Evolutionary conservation across 805 yeast species (phyloP), one percentile per base, ranked within the genome.

Genomic region (Zygosaccharomyces bisporus): DNA sequence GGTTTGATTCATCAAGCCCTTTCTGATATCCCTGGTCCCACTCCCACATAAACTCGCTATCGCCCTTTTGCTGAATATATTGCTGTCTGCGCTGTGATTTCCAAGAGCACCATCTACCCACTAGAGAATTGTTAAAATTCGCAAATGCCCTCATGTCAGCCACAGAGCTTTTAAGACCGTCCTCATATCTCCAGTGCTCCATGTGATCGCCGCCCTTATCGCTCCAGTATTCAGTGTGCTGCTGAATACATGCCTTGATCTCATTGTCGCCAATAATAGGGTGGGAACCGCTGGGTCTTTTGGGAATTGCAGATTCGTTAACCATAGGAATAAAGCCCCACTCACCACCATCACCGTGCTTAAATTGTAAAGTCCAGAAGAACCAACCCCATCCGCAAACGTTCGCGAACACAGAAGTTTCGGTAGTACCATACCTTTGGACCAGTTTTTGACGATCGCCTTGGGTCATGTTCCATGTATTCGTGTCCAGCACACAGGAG

Each of bases 281-380:
- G 29, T 42, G 49, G 3, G 44, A 31, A 2, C 32, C 36, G 4
- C 42, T 44, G 0, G 55, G 50, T 33, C 73, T 48, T 12, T 61
- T 44, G 4, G 79, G 76, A 18, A 80, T 62, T 6, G 80, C 76
- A 1, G 87, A 88, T 41, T 68, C 66, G 17, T 82, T 80, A 16
- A 74, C 69, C 89, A 86, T 86, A 29, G 88, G 85, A 18, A 75
- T 73, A 66, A 87, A 83, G 39, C 93, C 97, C 98, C 98, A 91
- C 67, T 88, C 97, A 12, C 98, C 98, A 34, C 97, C 97, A 58
- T 82, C 83, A 2, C 97, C 97, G 45, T 80, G 73, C 60, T 83
- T 78, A 59, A 90, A 90, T 66, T 88, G 87, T 63, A 69, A 85
- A 1, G 96, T 86, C 98, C 98, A 91, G 66, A 93, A 91, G 64